phyloP scores from a whole-genome alignment of 306 rosid genomes.

The Prunus kanzakura region DNA sequence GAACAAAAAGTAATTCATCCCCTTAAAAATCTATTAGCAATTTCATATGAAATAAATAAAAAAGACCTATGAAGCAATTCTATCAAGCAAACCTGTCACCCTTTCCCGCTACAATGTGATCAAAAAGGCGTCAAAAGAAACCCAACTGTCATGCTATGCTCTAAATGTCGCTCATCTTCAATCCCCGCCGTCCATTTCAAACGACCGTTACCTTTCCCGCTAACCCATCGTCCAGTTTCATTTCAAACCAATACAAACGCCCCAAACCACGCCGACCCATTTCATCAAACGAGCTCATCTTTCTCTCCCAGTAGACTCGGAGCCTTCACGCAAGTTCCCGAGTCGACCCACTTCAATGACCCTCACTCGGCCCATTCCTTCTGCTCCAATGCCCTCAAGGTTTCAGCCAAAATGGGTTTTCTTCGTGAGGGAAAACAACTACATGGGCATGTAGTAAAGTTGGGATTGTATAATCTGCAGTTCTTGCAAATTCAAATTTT shows the following conservation, averaged over 20 bases:
- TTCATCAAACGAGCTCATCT: neutral
- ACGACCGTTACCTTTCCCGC: constrained; percentile 34
- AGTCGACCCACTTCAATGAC: constrained; percentile 34
- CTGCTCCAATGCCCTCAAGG: constrained; percentile 53
- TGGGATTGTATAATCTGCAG: constrained; percentile 42
- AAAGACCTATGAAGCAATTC: too few relatives aligned
- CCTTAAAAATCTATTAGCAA: too few relatives aligned
- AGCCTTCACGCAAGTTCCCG: constrained; percentile 25
- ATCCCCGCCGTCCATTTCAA: constrained; percentile 33
- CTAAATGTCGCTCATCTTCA: constrained; percentile 24
- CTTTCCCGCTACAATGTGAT: neutral
- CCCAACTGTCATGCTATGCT: constrained; percentile 18
- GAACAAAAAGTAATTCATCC: too few relatives aligned
- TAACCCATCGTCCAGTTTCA: constrained; percentile 10
- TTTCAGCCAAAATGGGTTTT: constrained; percentile 44
- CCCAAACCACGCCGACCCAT: constrained; percentile 23
- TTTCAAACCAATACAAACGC: constrained; percentile 17
- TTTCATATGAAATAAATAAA: too few relatives aligned
- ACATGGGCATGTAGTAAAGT: constrained; percentile 58
- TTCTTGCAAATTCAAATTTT: constrained; percentile 53
- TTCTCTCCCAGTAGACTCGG: constrained; percentile 25
- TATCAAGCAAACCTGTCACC: too few relatives aligned
- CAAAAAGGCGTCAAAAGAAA: neutral
- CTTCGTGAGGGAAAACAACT: constrained; percentile 56
- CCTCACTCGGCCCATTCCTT: constrained; percentile 29